A percentile compares a stretch with the other conserved stretches of the same genome.
Conservation (phyloP, 495 filamentous ascomycete species). For the Haplographium delicatum region DNA sequence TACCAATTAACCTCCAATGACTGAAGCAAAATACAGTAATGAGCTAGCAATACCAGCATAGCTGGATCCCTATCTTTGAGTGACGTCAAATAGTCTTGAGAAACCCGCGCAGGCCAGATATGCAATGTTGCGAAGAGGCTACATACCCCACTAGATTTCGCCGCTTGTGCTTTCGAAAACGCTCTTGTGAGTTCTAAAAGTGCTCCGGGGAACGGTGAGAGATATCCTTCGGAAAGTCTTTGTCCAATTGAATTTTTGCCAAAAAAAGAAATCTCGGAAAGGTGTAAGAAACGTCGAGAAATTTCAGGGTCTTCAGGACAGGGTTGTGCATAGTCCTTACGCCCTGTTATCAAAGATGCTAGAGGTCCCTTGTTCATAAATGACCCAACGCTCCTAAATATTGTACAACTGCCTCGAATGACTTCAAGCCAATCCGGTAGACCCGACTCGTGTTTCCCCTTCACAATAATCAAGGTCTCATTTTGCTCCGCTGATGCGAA, state of each 20-base stretch:
- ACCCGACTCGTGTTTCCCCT: neutral
- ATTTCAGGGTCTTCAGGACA: neutral
- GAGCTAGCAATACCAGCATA: neutral
- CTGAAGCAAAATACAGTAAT: neutral
- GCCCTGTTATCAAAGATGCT: neutral
- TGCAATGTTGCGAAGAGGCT: neutral
- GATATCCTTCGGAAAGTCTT: neutral
- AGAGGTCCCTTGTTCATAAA: neutral
- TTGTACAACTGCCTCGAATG: slow-evolving; percentile 5
- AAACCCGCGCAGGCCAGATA: neutral
- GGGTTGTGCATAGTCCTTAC: neutral
- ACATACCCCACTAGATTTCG: neutral
- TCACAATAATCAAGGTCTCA: slow-evolving; percentile 1
- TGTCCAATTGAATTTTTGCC: neutral
- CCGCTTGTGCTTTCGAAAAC: neutral
- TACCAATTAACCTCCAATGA: neutral
- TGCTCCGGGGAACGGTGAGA: neutral
- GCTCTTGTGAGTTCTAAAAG: neutral
- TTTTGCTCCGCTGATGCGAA: slow-evolving; percentile 6
- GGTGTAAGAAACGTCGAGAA: neutral
- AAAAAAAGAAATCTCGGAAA: neutral
- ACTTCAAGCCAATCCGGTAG: slow-evolving; percentile 6
- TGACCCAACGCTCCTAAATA: neutral
- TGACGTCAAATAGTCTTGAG: neutral
- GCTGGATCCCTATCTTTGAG: neutral